A percentile compares a stretch with the other conserved stretches of the same genome.
Evolutionary conservation across 495 filamentous ascomycete genomes (phyloP).

Genomic region (Aspergillus affinis): DNA sequence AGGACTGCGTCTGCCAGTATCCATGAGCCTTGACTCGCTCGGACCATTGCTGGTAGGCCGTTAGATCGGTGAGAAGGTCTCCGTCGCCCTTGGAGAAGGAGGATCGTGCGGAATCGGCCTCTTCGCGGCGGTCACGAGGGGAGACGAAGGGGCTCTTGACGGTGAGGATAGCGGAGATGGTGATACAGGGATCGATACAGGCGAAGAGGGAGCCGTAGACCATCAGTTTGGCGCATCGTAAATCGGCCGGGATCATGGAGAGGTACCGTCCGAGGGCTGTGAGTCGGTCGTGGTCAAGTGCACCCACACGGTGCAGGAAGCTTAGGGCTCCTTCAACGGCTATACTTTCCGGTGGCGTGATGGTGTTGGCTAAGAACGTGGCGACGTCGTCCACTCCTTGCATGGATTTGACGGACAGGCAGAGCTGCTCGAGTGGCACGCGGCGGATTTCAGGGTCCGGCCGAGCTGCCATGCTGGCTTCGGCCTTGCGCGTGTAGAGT

Average conservation of each 20-base stretch:
- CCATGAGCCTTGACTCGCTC: slow-evolving; percentile 55
- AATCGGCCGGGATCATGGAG: slow-evolving; percentile 89
- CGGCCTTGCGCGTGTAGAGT: slow-evolving; percentile 82
- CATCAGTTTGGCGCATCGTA: slow-evolving; percentile 91
- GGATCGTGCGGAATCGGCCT: slow-evolving; percentile 73
- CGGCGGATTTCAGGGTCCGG: slow-evolving; percentile 92
- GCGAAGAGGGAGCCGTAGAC: slow-evolving; percentile 93
- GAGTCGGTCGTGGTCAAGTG: slow-evolving; percentile 77
- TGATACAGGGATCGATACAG: slow-evolving; percentile 82
- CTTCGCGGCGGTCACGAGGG: slow-evolving; percentile 76
- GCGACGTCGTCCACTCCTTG: slow-evolving; percentile 74
- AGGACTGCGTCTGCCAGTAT: slow-evolving; percentile 64
- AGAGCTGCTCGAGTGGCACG: slow-evolving; percentile 91
- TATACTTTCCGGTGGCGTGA: slow-evolving; percentile 80
- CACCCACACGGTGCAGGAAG: slow-evolving; percentile 81
- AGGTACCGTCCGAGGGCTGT: slow-evolving; percentile 90
- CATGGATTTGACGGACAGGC: slow-evolving; percentile 92
- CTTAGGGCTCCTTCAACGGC: slow-evolving; percentile 82
- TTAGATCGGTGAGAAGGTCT: slow-evolving; percentile 82
- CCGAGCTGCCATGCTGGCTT: slow-evolving; percentile 81
- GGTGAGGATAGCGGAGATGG: slow-evolving; percentile 88
- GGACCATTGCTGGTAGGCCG: slow-evolving; percentile 81
- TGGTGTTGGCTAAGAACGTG: slow-evolving; percentile 77
- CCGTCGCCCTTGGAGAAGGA: slow-evolving; percentile 75
- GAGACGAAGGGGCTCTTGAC: slow-evolving; percentile 81